These are phyloP conservation scores for Backusella luteola DNA, from an alignment of 192 early-diverging fungal species.

Conservation along the genomic window DNA sequence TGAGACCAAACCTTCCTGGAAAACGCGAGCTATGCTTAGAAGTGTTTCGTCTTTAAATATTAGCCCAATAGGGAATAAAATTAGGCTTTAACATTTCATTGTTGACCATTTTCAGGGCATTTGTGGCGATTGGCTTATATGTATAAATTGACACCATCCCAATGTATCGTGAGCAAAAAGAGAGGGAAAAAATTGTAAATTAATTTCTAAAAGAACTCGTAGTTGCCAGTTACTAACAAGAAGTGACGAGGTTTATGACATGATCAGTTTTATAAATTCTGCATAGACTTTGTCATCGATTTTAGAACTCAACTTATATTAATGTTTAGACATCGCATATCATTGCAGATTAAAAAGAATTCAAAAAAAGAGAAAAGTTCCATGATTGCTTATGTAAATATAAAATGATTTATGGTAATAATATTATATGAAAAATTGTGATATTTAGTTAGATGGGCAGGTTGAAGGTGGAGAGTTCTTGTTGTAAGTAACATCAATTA, in stretches of 20 bases:
- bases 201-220: background rate
- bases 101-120: background rate
- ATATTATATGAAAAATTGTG: background rate
- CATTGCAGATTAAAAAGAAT: background rate
- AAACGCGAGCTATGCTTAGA: background rate
- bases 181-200: background rate
- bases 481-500: conserved; percentile 8
- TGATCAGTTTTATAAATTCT: background rate
- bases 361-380: background rate
- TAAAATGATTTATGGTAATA: background rate
- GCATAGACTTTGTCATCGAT: background rate
- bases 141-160: background rate
- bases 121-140: no score
- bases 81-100: background rate
- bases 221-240: background rate
- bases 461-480: conserved; percentile 5
- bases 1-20: background rate
- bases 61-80: background rate
- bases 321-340: background rate
- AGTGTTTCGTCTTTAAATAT: background rate
- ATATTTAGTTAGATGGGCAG: background rate
- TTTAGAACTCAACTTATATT: background rate
- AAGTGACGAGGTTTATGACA: background rate
- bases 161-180: background rate
- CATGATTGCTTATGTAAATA: background rate